Evolutionary conservation across 176 grass and related monocot species (phyloP), one percentile per base, ranked within the genome.

Genomic region (Elymus sibiricus): DNA sequence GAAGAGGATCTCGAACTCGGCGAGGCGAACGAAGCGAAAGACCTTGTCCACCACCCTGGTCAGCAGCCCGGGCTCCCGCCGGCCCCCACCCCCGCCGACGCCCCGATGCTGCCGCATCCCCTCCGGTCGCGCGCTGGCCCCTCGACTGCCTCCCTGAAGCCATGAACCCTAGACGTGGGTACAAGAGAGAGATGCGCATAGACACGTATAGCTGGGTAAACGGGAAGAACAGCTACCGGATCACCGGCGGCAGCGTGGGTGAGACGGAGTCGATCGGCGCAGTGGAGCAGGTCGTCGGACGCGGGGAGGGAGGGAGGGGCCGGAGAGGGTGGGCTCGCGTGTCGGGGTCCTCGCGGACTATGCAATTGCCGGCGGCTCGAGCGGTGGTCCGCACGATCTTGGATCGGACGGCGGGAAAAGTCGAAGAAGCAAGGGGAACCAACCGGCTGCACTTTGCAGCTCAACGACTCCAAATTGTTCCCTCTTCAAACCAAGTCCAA

Each of bases 1-100:
- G 85, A 94, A 90, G 73, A 99, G 87, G 90, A 99, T 94, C 89
- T 99, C 97, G 82, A 99, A 99, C 89, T 99, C 97, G 10, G 97
- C 94, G 75, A 94, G 76, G 84, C 94, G 97, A 70, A 96, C 92
- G 65, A 99, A 91, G 77, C 86, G 81, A 86, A 96, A 91, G 62
- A 96, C 94, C 86, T 72, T 86, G 66, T 84, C 84, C 63, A 99
- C 94, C 7, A 89, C 87, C 82, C 88, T 91, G 66, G 79, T 95
- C 76, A 96, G 27, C 69, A 86, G 17, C 31, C 86, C 91, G 12
- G 89, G 77, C 1, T 88, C 90, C 79, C 64, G 74, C 6, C 67
- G 61, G 14, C 59, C 85, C n/a, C 78, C 75, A 5, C 81, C 86
- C 16, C 26, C 62, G 68, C 39, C 75, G 24, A 80, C 79, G 15